Evolutionary conservation across 139 green algal species (phyloP).

Genomic region (Gonium pectorale): DNA sequence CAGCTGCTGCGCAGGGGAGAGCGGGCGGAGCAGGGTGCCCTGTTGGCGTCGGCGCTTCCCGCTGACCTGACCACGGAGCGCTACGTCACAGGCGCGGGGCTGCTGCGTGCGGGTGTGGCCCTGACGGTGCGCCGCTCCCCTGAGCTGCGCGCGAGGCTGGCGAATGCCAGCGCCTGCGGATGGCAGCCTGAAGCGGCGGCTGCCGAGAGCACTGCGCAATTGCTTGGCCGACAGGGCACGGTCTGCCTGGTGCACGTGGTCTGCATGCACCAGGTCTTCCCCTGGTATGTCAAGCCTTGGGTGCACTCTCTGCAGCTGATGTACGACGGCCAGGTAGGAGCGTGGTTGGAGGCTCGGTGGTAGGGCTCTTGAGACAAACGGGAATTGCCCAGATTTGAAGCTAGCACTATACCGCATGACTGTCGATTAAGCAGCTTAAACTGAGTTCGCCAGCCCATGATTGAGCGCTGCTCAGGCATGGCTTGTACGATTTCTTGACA

Average conservation of each 20-base stretch:
- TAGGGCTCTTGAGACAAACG: no score
- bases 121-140: slow-evolving; percentile 29
- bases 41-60: no score
- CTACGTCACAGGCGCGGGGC: slow-evolving; percentile 48
- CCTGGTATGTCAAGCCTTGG: slow-evolving; percentile 85
- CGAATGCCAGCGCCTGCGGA: background rate
- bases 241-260: slow-evolving; percentile 34
- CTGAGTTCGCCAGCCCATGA: no score
- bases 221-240: no score
- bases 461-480: no score
- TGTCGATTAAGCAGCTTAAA: no score
- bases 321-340: slow-evolving; percentile 77
- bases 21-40: background rate
- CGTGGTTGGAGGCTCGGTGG: no score
- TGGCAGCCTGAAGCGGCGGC: background rate
- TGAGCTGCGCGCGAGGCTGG: background rate
- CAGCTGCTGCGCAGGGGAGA: background rate
- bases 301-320: slow-evolving; percentile 78
- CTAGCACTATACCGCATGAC: no score
- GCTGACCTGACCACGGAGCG: slow-evolving; percentile 4
- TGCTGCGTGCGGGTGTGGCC: slow-evolving; percentile 49
- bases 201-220: no score
- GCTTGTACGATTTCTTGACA: no score
- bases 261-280: slow-evolving; percentile 81
- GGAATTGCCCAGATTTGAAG: no score